These are phyloP conservation scores for Colletotrichum horii DNA, from an alignment of 2,329 filamentous ascomycete species.

Conservation along the genomic window DNA sequence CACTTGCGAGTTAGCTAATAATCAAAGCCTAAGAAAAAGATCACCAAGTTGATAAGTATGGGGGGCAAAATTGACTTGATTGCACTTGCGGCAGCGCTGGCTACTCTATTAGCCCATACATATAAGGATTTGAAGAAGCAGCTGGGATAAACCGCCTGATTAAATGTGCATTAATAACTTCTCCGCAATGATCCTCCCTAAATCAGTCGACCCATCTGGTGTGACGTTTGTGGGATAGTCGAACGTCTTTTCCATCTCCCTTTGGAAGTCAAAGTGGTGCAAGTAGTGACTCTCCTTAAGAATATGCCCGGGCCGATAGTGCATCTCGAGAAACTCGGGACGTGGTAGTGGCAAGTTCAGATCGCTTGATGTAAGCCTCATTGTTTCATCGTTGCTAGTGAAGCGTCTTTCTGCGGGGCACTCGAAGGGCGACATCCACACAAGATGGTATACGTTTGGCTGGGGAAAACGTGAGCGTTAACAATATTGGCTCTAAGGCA, in stretches of 20 bases:
- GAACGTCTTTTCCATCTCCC: background rate
- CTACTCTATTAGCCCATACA: too few species aligned
- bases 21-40: too few species aligned
- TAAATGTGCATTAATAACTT: background rate
- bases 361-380: background rate
- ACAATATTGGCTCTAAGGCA: background rate
- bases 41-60: too few species aligned
- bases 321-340: too few species aligned
- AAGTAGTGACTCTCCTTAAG: background rate
- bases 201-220: background rate
- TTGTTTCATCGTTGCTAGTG: background rate
- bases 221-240: background rate
- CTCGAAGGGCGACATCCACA: background rate
- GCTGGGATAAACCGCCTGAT: too few species aligned
- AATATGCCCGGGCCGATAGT: background rate
- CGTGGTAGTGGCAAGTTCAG: background rate
- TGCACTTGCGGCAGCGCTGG: too few species aligned
- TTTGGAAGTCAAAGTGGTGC: background rate
- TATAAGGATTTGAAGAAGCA: too few species aligned
- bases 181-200: accelerated
- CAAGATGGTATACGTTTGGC: background rate
- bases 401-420: background rate
- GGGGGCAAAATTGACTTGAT: too few species aligned
- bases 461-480: background rate
- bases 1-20: too few species aligned